A percentile compares a stretch with the other conserved stretches of the same genome.
These are phyloP conservation scores for Aspergillus avenaceus DNA, from an alignment of 495 filamentous ascomycete genomes.

Conservation along the genomic window DNA sequence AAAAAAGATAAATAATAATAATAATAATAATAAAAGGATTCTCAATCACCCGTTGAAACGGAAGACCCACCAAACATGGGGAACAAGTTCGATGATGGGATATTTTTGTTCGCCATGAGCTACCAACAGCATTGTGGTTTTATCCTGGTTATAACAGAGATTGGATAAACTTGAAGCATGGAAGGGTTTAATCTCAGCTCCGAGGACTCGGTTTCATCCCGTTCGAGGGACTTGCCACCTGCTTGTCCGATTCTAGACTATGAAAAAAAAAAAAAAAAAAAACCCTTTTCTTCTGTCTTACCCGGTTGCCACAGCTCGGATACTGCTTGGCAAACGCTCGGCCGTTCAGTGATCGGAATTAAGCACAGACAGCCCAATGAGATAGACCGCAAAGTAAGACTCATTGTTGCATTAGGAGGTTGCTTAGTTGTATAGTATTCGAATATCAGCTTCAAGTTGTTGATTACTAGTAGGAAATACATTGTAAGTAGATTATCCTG, in stretches of 20 bases:
- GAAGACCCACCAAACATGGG: conserved; percentile 17
- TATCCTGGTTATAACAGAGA: background rate
- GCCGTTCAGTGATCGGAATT: background rate
- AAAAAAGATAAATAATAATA: background rate
- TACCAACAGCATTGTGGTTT: background rate
- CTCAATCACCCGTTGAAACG: conserved; percentile 1
- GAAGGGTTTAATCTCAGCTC: background rate
- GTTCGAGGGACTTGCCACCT: background rate
- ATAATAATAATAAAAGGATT: background rate
- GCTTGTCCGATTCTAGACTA: background rate
- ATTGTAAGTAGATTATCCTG: too few species aligned
- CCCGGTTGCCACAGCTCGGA: background rate
- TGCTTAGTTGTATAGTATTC: too few species aligned
- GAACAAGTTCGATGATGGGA: too few species aligned
- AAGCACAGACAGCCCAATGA: background rate
- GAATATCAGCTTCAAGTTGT: too few species aligned
- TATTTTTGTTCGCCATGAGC: background rate
- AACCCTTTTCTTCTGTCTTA: background rate
- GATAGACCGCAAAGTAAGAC: background rate
- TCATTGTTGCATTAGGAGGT: too few species aligned
- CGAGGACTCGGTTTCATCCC: background rate
- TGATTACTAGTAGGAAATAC: too few species aligned
- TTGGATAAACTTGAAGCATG: background rate
- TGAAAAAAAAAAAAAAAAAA: too few species aligned
- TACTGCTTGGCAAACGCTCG: background rate